Conservation (phyloP, 2,329 filamentous ascomycete species). For the Triangularia verruculosa region DNA sequence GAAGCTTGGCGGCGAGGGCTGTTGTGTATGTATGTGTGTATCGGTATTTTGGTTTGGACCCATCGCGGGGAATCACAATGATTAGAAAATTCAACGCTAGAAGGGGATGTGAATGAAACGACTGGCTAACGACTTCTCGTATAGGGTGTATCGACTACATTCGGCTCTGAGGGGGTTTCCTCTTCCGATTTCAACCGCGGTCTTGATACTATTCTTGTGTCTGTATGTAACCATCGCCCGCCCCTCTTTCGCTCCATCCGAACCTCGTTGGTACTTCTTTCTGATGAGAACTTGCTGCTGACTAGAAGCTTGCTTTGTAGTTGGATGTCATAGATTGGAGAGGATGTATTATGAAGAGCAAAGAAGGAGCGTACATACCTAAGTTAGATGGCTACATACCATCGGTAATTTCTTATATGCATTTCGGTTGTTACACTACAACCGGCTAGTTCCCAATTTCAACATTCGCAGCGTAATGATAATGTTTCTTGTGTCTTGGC, state of each 20-base stretch:
- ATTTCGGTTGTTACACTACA: not conserved
- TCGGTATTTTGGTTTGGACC: too few relatives aligned
- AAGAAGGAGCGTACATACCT: not conserved
- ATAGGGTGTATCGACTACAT: not conserved
- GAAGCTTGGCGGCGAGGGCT: too few relatives aligned
- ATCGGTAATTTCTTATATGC: not conserved
- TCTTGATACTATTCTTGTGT: not conserved
- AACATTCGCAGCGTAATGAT: too few relatives aligned
- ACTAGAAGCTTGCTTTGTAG: constrained; percentile 2
- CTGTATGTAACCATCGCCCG: not conserved
- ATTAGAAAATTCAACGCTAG: too few relatives aligned
- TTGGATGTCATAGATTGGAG: not conserved
- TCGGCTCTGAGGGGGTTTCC: not conserved
- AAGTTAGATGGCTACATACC: not conserved
- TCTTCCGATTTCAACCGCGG: not conserved
- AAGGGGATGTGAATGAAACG: too few relatives aligned
- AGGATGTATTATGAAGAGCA: not conserved
- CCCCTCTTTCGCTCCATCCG: not conserved
- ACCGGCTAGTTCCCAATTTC: too few relatives aligned
- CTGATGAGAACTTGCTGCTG: not conserved
- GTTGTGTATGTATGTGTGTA: too few relatives aligned
- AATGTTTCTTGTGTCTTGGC: too few relatives aligned
- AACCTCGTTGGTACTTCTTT: not conserved
- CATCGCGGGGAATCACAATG: too few relatives aligned
- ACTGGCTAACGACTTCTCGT: not conserved